A percentile compares a stretch with the other conserved stretches of the same genome.
Evolutionary conservation across 768 basidiomycete species (phyloP).

Genomic region (Daedaleopsis nitida): DNA sequence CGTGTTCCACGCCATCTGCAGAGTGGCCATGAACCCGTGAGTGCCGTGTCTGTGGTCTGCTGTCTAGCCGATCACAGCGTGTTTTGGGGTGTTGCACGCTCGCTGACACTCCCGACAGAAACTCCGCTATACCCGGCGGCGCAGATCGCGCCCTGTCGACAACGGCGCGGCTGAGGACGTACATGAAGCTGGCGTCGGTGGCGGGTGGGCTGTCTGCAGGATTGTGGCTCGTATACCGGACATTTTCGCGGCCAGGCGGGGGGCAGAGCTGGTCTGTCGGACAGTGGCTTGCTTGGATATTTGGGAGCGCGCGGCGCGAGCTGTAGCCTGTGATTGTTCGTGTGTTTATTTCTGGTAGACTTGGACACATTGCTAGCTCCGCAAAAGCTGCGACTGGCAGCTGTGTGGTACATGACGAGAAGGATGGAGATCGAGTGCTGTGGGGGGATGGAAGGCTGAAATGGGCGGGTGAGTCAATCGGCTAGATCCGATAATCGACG

Average conservation of each 20-base stretch:
- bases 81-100: conserved; percentile 5
- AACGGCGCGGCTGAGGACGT: conserved; percentile 67
- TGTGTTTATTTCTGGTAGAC: background rate
- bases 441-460: background rate
- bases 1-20: conserved; percentile 84
- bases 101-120: conserved; percentile 23
- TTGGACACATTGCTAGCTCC: background rate
- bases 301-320: conserved; percentile 52
- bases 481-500: conserved; percentile 28
- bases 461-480: conserved; percentile 9
- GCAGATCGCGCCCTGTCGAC: conserved; percentile 75
- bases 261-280: conserved; percentile 51
- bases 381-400: conserved; percentile 2
- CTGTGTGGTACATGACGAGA: background rate
- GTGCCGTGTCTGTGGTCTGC: background rate
- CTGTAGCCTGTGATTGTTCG: conserved; percentile 25
- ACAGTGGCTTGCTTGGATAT: conserved; percentile 68
- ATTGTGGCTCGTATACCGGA: conserved; percentile 69
- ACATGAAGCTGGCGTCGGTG: conserved; percentile 71
- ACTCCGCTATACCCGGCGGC: conserved; percentile 63
- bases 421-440: background rate
- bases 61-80: conserved; percentile 9
- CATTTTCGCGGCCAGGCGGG: conserved; percentile 63
- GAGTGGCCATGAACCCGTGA: conserved; percentile 85
- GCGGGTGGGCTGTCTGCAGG: conserved; percentile 77